Conservation (phyloP, 2,329 filamentous ascomycete species). For the Pseudofabraea citricarpa region DNA sequence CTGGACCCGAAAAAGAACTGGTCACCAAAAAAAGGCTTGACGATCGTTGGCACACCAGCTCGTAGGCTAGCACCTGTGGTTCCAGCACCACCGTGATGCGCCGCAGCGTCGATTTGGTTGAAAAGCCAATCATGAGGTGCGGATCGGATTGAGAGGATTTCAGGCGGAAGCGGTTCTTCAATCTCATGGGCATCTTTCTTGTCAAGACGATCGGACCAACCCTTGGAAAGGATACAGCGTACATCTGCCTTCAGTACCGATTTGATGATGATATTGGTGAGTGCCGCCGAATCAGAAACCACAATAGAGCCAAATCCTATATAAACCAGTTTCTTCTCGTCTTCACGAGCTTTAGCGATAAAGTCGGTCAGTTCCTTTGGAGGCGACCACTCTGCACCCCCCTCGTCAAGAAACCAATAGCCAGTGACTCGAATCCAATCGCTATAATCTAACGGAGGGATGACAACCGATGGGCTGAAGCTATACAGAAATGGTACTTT, state of each 20-base stretch:
- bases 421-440: slow-evolving; percentile 98
- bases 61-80: slow-evolving; percentile 91
- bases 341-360: slow-evolving; percentile 73
- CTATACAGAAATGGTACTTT: slow-evolving; percentile 99
- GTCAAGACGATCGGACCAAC: slow-evolving; percentile 84
- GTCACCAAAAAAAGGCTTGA: slow-evolving; percentile 96
- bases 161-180: slow-evolving; percentile 64
- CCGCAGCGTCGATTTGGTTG: slow-evolving; percentile 84
- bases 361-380: slow-evolving; percentile 73
- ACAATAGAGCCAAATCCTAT: slow-evolving; percentile 97
- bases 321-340: slow-evolving; percentile 90
- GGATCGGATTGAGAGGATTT: slow-evolving; percentile 83
- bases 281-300: slow-evolving; percentile 78
- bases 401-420: slow-evolving; percentile 96
- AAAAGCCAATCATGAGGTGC: slow-evolving; percentile 98
- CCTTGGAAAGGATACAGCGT: slow-evolving; percentile 90
- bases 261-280: slow-evolving; percentile 91
- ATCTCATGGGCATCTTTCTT: slow-evolving; percentile 48
- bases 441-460: slow-evolving; percentile 88
- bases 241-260: slow-evolving; percentile 89
- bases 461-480: slow-evolving; percentile 91
- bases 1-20: slow-evolving; percentile 93
- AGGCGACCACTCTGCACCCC: slow-evolving; percentile 61
- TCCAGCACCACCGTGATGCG: slow-evolving; percentile 90
- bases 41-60: slow-evolving; percentile 87